Evolutionary conservation across 23 red algal species (phyloP).

Genomic region (Gracilaria vermiculophylla): DNA sequence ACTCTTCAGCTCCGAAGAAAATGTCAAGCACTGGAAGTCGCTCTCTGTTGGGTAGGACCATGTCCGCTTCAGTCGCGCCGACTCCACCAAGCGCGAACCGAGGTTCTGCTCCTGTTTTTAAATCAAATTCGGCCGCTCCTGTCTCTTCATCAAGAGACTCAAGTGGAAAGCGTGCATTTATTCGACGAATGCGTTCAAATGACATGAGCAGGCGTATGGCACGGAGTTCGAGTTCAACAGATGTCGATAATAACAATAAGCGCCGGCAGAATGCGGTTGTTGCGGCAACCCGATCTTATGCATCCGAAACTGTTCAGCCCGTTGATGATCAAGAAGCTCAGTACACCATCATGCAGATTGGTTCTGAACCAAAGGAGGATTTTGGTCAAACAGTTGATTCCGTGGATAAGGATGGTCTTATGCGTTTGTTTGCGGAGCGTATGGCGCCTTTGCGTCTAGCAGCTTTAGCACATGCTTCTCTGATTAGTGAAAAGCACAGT

Average conservation of each 20-base stretch:
- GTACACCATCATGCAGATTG: constrained; percentile 45
- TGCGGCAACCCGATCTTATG: constrained; percentile 12
- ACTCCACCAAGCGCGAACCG: neutral
- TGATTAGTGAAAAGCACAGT: constrained; percentile 36
- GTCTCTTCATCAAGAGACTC: neutral
- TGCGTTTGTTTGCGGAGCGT: constrained; percentile 42
- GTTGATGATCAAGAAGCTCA: constrained; percentile 7
- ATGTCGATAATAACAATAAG: constrained; percentile 58
- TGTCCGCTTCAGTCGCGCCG: constrained; percentile 35
- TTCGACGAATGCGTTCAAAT: constrained; percentile 57
- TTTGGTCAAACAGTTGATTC: constrained; percentile 28
- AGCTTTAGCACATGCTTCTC: constrained; percentile 50
- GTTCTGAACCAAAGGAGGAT: constrained; percentile 33
- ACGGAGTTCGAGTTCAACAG: constrained; percentile 52
- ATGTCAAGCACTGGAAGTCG: neutral
- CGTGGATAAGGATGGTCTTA: constrained; percentile 45
- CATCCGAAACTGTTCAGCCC: neutral
- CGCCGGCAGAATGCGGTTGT: constrained; percentile 10
- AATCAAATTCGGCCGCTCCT: constrained; percentile 5
- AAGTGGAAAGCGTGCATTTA: constrained; percentile 54
- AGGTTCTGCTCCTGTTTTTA: neutral
- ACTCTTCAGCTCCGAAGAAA: constrained; percentile 8
- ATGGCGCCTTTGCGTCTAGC: constrained; percentile 50
- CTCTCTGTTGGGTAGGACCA: constrained; percentile 14
- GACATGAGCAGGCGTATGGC: constrained; percentile 47